Conservation (phyloP, 2,329 filamentous ascomycete species). For the Coniosporium tulheliwenetii region DNA sequence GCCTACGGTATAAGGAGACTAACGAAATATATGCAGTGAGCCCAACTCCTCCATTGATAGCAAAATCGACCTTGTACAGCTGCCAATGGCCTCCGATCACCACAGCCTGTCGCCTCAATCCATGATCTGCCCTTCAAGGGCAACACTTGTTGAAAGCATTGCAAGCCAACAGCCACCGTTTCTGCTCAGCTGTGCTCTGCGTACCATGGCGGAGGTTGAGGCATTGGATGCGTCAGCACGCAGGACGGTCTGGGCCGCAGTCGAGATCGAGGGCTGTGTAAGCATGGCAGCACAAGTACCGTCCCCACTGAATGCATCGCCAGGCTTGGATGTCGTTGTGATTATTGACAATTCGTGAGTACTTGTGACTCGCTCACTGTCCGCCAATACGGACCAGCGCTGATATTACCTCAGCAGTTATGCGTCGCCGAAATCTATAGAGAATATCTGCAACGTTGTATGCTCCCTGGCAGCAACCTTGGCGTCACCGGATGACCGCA, state of each 20-base stretch:
- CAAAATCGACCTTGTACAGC: too few species aligned
- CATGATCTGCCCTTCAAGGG: too few species aligned
- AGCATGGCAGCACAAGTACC: constrained; percentile 1
- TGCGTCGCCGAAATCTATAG: constrained; percentile 3
- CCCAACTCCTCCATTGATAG: too few species aligned
- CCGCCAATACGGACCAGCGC: background rate
- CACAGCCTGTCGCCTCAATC: background rate
- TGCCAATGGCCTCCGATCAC: too few species aligned
- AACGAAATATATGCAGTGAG: too few species aligned
- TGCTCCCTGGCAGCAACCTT: constrained; percentile 2
- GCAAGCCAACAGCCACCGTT: background rate
- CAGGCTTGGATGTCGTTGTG: constrained; percentile 16
- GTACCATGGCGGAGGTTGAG: background rate
- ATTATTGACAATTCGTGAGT: constrained; percentile 22
- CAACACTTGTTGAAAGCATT: background rate
- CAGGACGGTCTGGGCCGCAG: constrained; percentile 1
- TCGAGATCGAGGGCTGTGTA: background rate
- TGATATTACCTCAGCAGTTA: background rate
- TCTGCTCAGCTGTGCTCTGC: too few species aligned
- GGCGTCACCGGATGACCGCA: constrained; percentile 3
- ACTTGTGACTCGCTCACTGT: background rate
- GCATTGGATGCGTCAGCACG: background rate
- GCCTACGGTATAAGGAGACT: too few species aligned
- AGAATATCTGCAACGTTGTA: constrained; percentile 3
- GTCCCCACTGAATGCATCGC: constrained; percentile 9